Evolutionary conservation across 768 basidiomycete genomes (phyloP), one percentile per base, ranked within the genome.

Genomic region (Pholiota molesta): DNA sequence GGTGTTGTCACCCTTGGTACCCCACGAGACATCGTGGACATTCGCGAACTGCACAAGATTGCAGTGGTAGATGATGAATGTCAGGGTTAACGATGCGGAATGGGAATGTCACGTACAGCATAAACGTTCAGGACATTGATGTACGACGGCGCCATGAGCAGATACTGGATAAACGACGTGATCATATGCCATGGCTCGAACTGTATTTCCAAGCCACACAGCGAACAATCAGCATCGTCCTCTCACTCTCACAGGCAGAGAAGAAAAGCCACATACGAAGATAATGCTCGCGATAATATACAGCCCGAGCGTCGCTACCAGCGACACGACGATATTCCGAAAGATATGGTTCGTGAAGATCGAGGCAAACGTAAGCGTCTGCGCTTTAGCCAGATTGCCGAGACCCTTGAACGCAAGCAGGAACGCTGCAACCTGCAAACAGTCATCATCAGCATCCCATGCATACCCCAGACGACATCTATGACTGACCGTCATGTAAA

Each of bases 141-240:
- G 69, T 96, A 98, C 0, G 94, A 94, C 2, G 97, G 97, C 0
- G 95, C 92, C 81, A 98, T 87, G 63, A 97, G 83, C 23, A 92
- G 73, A 71, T 96, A 97, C 72, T 95, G 97, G n/a, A 95, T 28
- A 77, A 99, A 96, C 5, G 91, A 94, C 0, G 97, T 98, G 69
- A 99, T 81, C 94, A 99, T 92, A 73, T 99, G 97, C 94, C 95
- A 97, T 2, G 97, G 97, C 67, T 99, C 95, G 67, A 97, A 88
- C 88, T 97, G 62, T 28, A 49, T n/a, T 26, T n/a, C 16, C 14
- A 53, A 8, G 17, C 52, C 13, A 52, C 10, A 54, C 33, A 60
- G 56, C 52, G 19, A n/a, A 7, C 13, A 31, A 21, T 35, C 19
- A 26, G 47, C 6, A 26, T 49, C 7, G 6, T 16, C 16, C 47